Evolutionary conservation across 169 alveolate species (phyloP).

Genomic region (Hepatocystis sp.): DNA sequence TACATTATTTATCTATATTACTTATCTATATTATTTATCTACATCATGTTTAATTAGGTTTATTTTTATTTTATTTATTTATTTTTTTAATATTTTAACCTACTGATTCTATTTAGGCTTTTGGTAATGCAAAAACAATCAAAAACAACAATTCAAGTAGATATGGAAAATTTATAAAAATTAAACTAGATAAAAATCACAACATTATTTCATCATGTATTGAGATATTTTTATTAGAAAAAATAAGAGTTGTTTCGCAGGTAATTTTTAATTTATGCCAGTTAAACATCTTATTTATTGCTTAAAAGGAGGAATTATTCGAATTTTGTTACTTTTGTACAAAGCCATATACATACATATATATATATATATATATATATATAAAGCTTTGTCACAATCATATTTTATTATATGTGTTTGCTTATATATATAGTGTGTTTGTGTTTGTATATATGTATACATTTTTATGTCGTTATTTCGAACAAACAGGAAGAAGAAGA

Average conservation of each 20-base stretch:
- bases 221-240: slow-evolving; percentile 72
- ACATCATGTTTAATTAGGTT: too few species aligned
- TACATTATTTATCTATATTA: too few species aligned
- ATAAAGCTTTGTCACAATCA: too few species aligned
- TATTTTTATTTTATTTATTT: background rate
- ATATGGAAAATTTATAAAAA: slow-evolving; percentile 97
- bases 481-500: slow-evolving; percentile 74
- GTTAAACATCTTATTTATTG: background rate
- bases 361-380: too few species aligned
- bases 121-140: slow-evolving; percentile 99
- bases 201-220: slow-evolving; percentile 48
- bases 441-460: background rate
- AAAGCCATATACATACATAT: too few species aligned
- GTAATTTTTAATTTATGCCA: slow-evolving; percentile 1
- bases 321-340: too few species aligned
- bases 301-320: background rate
- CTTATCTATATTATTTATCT: too few species aligned
- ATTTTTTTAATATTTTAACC: slow-evolving; percentile 28
- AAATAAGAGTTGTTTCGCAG: slow-evolving; percentile 72
- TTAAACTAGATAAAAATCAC: slow-evolving; percentile 88
- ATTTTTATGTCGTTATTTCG: background rate
- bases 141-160: slow-evolving; percentile 98
- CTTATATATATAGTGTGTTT: background rate
- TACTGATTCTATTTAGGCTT: slow-evolving; percentile 97
- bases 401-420: too few species aligned